Base-by-base conservation (phyloP, 805 yeast genomes). In the Candida koratica region DNA sequence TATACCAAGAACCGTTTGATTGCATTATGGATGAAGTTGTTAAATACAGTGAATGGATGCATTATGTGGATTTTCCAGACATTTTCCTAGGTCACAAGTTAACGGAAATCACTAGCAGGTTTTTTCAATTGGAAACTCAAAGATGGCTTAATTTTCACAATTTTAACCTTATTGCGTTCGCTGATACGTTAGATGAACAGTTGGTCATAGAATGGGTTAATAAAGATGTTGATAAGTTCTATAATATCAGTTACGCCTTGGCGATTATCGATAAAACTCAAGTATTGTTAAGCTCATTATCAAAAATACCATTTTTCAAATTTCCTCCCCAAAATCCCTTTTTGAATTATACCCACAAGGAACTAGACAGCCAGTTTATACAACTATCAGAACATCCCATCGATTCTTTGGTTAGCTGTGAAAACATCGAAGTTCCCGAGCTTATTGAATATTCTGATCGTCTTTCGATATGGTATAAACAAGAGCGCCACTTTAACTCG, bases 381-480 rank as follows among this genome's bases (percentile, higher is more conserved):
- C 12, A 4, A 19, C 23, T 12, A 10, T 16, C 28, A 5, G 32
- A 31, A 4, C 17, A 30, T 8, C 14, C 22, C 5, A 5, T 37
- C 5, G 27, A 37, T 16, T 38, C 12, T 28, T 16, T 31, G 10
- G 9, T 64, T 53, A 54, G 52, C 3, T 45, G 51, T 0, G 47
- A 52, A 28, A 35, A 48, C 2, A 37, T 45, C 0, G 39, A 51
- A 0, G 31, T 42, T 1, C 81, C 83, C 0, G 45, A 45, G 9
- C 49, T 76, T 7, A 38, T 66, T 1, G 52, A 55, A 14, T 51
- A 52, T 34, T 60, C 66, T 17, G 36, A 49, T 0, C 46, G 51
- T 5, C 61, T 61, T 41, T 80, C 80, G 38, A 40, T 76, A 26
- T 81, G 87, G 87, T 48, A 59, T 5, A 68, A 73, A 38, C 35